Base-by-base conservation (phyloP, 31 red algal genomes). In the Bonnemaisonia californica region DNA sequence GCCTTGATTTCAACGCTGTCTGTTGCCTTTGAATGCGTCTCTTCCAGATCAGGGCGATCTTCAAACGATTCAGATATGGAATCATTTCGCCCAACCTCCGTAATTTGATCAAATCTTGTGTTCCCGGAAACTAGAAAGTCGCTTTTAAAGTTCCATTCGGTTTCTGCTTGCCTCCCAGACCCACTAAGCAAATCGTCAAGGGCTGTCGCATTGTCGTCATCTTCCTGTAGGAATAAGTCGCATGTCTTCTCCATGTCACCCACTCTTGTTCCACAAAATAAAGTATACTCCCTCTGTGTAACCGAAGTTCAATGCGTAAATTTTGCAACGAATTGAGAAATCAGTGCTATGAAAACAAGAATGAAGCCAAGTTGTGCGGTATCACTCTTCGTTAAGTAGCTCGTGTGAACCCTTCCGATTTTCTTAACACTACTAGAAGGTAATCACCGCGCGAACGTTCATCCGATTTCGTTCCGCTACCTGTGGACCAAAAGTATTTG, bases 11-110 rank as follows among this genome's bases (percentile, higher is more conserved):
- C 45, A 7, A 16, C 7, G 16, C 7, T 16, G 16, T 16, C 16
- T 11, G 9, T 51, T 51, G 45, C 9, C 45, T 51, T 51, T 51
- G 45, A 11, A 7, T 51, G 9, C 7, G 16, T 11, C 16, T 7
- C 7, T 16, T 51, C 45, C 7, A 51, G 45, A 51, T 16, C 7
- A 51, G 7, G 45, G 16, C 45, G 7, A 11, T 51, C 45, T 51
- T 51, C 45, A 51, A 51, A 51, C 45, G 45, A 51, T 51, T 51
- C 45, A 51, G 45, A 51, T 51, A 51, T 51, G 45, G 45, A 11
- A 11, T 51, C 45, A 51, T 16, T 51, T 51, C 45, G 45, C 16
- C 16, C 45, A 7, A 51, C 45, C 7, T 51, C 45, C 16, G 45
- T 11, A 51, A 51, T 51, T 51, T 51, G 9, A 51, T 51, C 45